Conservation (phyloP, 164 flowering plant genomes). For the Dillenia turbinata region DNA sequence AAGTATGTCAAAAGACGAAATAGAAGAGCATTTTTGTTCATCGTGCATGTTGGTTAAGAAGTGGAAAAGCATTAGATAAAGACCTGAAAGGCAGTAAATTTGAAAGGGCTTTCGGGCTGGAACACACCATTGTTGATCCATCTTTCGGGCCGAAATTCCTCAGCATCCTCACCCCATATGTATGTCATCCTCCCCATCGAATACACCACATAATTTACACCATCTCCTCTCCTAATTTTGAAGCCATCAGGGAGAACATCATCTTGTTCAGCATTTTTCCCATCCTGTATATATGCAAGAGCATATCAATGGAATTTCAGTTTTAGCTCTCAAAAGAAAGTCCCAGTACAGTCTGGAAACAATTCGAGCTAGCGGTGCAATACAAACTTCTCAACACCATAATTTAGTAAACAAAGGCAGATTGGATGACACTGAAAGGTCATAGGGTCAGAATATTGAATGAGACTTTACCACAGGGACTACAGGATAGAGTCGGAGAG, state of each 20-base stretch:
- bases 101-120: slow-evolving; percentile 64
- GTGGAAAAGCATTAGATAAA: slow-evolving; percentile 7
- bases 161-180: slow-evolving; percentile 80
- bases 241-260: slow-evolving; percentile 77
- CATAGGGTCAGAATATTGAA: no score
- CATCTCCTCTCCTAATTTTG: slow-evolving; percentile 58
- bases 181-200: slow-evolving; percentile 76
- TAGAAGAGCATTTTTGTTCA: no score
- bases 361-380: background rate
- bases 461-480: slow-evolving; percentile 35
- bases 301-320: background rate
- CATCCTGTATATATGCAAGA: slow-evolving; percentile 37
- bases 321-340: no score
- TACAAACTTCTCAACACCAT: background rate
- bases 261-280: slow-evolving; percentile 42
- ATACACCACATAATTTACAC: slow-evolving; percentile 48
- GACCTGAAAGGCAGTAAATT: slow-evolving; percentile 68
- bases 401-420: background rate
- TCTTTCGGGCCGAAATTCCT: slow-evolving; percentile 60
- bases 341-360: background rate
- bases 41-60: no score
- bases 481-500: slow-evolving; percentile 54
- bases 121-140: slow-evolving; percentile 65
- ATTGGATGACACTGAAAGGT: no score
- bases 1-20: no score